phyloP scores from a whole-genome alignment of 1,284 basidiomycete species.

The Heimioporus punctisporus region DNA sequence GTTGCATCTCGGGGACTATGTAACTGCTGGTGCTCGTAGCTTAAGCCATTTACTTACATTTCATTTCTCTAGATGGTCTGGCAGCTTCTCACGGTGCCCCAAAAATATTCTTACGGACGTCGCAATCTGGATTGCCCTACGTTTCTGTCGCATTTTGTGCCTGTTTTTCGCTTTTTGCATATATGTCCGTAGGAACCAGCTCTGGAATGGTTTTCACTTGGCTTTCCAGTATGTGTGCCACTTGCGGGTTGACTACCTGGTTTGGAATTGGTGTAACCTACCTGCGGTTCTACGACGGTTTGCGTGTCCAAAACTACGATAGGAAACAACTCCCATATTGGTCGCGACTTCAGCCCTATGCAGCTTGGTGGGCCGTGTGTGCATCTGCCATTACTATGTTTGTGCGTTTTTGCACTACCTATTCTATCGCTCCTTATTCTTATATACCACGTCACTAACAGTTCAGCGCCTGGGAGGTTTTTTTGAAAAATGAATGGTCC shows the following conservation, averaged over 20 bases:
- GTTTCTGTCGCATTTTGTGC: conserved; percentile 52
- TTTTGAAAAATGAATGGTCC: conserved; percentile 39
- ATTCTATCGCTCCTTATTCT: background rate
- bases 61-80: conserved; percentile 45
- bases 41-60: background rate
- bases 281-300: conserved; percentile 60
- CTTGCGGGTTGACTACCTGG: conserved; percentile 59
- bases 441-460: conserved; percentile 2
- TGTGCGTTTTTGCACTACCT: conserved; percentile 24
- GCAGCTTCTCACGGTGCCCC: conserved; percentile 61
- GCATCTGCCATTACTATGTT: conserved; percentile 40
- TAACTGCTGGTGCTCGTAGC: background rate
- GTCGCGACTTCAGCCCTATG: conserved; percentile 46
- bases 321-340: conserved; percentile 51
- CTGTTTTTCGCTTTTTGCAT: conserved; percentile 55
- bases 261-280: conserved; percentile 61
- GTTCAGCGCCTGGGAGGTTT: conserved; percentile 45
- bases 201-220: conserved; percentile 57
- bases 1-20: conserved; percentile 11
- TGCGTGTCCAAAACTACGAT: conserved; percentile 55
- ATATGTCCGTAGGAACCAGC: conserved; percentile 44
- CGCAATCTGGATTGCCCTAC: conserved; percentile 59
- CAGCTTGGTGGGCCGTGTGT: conserved; percentile 42
- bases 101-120: conserved; percentile 52
- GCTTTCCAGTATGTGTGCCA: conserved; percentile 49